Conservation (phyloP, 805 yeast genomes). For the Kazachstania viticola region DNA sequence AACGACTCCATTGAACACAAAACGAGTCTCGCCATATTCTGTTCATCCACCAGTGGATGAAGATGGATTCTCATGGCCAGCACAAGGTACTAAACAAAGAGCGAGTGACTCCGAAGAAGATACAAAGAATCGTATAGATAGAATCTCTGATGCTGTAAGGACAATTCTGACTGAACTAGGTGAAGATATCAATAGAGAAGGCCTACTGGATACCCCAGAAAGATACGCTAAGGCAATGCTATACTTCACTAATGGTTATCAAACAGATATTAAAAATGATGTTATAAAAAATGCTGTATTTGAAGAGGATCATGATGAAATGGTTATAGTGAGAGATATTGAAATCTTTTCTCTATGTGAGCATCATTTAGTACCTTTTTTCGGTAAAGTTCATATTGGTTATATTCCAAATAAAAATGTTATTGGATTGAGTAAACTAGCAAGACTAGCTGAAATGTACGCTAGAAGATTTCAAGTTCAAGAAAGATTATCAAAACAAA, state of each 20-base stretch:
- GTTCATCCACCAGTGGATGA: conserved; percentile 75
- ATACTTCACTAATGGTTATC: conserved; percentile 91
- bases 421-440: conserved; percentile 83
- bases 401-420: conserved; percentile 92
- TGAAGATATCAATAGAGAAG: conserved; percentile 82
- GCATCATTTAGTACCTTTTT: conserved; percentile 95
- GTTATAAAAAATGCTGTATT: conserved; percentile 92
- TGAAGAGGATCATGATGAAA: conserved; percentile 97
- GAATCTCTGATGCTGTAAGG: conserved; percentile 75
- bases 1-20: conserved; percentile 53
- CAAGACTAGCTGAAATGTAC: conserved; percentile 94
- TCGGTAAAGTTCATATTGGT: conserved; percentile 96
- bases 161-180: conserved; percentile 75
- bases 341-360: conserved; percentile 89
- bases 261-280: conserved; percentile 74
- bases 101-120: conserved; percentile 60
- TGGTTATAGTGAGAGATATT: conserved; percentile 95
- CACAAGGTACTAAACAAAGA: conserved; percentile 69
- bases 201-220: conserved; percentile 87
- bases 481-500: conserved; percentile 91
- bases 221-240: conserved; percentile 95
- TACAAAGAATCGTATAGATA: conserved; percentile 48
- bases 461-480: conserved; percentile 95
- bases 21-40: conserved; percentile 77
- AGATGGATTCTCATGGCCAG: conserved; percentile 93